Percentiles rank a stretch among this genome's conserved stretches.
These are phyloP conservation scores for Phialophora verrucosa DNA, from an alignment of 2,329 filamentous ascomycete genomes.

Conservation along the genomic window DNA sequence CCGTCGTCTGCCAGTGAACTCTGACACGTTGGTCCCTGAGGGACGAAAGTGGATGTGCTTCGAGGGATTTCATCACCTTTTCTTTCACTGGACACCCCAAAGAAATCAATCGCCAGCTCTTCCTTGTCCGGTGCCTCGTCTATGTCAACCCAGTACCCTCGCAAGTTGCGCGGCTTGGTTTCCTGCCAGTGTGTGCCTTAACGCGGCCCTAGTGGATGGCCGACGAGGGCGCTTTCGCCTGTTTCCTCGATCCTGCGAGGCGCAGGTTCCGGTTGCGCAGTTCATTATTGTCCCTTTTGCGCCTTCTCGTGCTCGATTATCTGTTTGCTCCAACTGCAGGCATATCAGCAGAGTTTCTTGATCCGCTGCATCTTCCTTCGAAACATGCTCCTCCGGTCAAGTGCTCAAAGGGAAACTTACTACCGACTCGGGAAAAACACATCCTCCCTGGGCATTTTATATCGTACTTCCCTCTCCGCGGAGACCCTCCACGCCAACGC, in stretches of 20 bases:
- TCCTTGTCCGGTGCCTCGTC: neutral
- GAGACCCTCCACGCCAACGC: conserved; percentile 73
- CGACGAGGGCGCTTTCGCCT: neutral
- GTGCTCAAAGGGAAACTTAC: conserved; percentile 59
- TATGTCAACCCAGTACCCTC: neutral
- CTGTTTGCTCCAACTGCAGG: conserved; percentile 70
- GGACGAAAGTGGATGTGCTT: neutral
- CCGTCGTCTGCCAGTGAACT: neutral
- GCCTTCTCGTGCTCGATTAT: conserved; percentile 71
- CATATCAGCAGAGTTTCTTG: conserved; percentile 8
- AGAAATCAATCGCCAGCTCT: neutral
- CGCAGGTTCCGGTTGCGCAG: neutral
- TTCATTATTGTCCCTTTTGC: conserved; percentile 43
- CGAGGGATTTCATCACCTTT: neutral
- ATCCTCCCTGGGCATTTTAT: conserved; percentile 75
- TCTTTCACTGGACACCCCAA: neutral
- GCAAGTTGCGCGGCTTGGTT: neutral
- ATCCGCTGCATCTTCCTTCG: neutral
- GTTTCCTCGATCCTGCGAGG: neutral
- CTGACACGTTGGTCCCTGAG: neutral
- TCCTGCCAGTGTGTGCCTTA: too few relatives aligned
- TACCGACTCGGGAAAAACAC: conserved; percentile 84
- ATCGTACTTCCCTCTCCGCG: conserved; percentile 73
- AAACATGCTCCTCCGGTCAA: neutral
- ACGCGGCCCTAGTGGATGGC: too few relatives aligned